A percentile compares a stretch with the other conserved stretches of the same genome.
These are phyloP conservation scores for Dipodascus albidus DNA, from an alignment of 805 yeast genomes.

Conservation along the genomic window DNA sequence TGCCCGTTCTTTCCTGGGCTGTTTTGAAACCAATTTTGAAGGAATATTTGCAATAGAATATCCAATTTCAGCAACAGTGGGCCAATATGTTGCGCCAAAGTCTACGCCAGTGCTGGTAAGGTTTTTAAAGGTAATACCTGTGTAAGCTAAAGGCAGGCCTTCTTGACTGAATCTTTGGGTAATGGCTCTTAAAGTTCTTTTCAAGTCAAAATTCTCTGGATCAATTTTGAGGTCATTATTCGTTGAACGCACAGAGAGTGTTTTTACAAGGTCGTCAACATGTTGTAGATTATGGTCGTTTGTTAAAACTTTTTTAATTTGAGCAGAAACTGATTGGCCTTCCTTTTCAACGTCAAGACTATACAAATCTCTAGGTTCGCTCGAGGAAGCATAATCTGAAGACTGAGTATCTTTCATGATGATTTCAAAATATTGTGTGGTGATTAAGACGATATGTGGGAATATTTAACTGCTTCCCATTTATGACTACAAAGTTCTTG, in stretches of 20 bases:
- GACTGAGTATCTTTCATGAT: no score
- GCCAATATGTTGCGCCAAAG: slow-evolving; percentile 32
- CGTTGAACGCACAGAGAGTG: background rate
- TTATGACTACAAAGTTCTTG: no score
- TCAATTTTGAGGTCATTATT: slow-evolving; percentile 19
- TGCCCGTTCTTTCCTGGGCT: slow-evolving; percentile 12
- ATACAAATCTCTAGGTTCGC: no score
- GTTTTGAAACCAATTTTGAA: slow-evolving; percentile 10
- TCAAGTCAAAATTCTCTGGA: slow-evolving; percentile 36
- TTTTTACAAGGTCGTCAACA: background rate
- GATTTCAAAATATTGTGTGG: no score
- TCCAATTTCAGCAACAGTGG: slow-evolving; percentile 35
- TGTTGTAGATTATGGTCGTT: background rate
- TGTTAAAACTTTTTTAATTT: background rate
- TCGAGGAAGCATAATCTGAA: no score
- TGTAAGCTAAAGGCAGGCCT: slow-evolving; percentile 25
- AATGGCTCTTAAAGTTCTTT: slow-evolving; percentile 24
- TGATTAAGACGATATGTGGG: no score
- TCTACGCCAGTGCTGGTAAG: slow-evolving; percentile 37
- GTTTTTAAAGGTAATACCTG: slow-evolving; percentile 30
- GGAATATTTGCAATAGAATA: slow-evolving; percentile 15
- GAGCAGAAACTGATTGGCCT: background rate
- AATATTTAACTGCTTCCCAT: no score
- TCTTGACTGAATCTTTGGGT: slow-evolving; percentile 16
- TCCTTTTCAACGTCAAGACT: no score